Conservation (phyloP, 306 rosid species). For the Castanospermum australe region DNA sequence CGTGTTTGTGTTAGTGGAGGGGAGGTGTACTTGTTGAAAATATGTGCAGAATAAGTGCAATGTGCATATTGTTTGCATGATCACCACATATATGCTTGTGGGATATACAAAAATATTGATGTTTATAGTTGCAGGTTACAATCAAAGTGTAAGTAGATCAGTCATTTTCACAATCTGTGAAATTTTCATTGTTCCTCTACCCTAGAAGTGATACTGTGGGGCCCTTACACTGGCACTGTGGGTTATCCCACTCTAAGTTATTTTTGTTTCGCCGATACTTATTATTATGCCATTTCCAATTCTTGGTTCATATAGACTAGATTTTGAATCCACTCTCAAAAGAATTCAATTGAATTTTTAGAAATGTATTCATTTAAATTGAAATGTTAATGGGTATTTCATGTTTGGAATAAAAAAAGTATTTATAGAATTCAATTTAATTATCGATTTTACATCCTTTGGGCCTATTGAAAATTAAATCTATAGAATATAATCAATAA, state of each 20-base stretch:
- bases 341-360: neutral
- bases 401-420: neutral
- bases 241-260: neutral
- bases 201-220: neutral
- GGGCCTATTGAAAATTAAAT: neutral
- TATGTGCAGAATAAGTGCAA: conserved; percentile 13
- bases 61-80: conserved; percentile 14
- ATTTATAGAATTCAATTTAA: neutral
- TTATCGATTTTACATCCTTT: neutral
- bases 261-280: neutral
- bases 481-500: neutral
- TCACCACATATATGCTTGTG: conserved; percentile 4
- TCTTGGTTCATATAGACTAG: neutral
- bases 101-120: neutral
- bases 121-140: conserved; percentile 14
- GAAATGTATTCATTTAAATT: neutral
- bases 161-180: neutral
- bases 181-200: neutral
- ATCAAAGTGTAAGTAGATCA: neutral
- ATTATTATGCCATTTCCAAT: neutral
- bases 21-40: conserved; percentile 14
- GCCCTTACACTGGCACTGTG: conserved; percentile 8
- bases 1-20: conserved; percentile 10
- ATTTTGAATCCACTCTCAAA: neutral
- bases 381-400: conserved; percentile 9